Evolutionary conservation across 2,329 filamentous ascomycete genomes (phyloP).

Genomic region (Beauveria scarabaeidicola): DNA sequence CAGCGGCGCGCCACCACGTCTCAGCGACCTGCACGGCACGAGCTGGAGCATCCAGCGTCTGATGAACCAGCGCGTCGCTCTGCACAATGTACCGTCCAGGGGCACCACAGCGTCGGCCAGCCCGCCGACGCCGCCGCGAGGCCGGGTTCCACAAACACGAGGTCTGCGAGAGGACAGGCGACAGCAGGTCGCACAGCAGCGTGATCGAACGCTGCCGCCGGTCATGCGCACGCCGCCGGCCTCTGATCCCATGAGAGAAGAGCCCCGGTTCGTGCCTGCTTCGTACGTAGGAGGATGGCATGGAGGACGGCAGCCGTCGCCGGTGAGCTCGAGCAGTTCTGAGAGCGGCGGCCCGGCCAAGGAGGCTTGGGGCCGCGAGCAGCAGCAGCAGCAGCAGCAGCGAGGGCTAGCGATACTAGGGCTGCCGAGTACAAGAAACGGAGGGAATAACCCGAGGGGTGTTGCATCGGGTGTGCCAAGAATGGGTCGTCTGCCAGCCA

Average conservation of each 20-base stretch:
- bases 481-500: background rate
- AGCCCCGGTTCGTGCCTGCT: conserved; percentile 4
- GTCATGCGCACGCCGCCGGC: conserved; percentile 19
- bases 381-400: background rate
- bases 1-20: background rate
- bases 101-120: background rate
- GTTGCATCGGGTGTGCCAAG: background rate
- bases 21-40: conserved; percentile 1
- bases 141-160: conserved; percentile 10
- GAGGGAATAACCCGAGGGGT: background rate
- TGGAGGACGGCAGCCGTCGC: background rate
- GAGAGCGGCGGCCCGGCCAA: background rate
- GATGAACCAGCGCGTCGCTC: background rate
- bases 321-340: background rate
- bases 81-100: background rate
- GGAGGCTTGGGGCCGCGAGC: background rate
- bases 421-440: background rate
- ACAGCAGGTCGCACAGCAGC: background rate
- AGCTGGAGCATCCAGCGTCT: background rate
- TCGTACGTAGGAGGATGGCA: background rate
- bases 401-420: background rate
- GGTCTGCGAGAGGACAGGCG: background rate
- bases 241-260: conserved; percentile 15
- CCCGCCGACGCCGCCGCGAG: background rate
- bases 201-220: conserved; percentile 1